Conservation (phyloP, 2,329 filamentous ascomycete species). For the Colletotrichum godetiae region DNA sequence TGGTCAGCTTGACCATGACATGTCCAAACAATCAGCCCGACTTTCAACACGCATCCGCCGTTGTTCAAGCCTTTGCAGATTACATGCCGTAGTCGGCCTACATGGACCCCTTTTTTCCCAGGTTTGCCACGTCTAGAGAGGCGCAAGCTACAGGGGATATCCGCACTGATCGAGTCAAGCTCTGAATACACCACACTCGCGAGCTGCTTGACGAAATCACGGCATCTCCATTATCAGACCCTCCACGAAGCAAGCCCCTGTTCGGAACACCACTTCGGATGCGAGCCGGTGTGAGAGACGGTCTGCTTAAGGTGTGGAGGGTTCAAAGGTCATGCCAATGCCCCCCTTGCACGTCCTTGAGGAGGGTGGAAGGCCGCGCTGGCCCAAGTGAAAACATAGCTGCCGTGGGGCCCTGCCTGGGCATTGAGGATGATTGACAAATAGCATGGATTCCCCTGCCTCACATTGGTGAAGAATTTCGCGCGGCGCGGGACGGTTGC, state of each 20-base stretch:
- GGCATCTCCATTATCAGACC: neutral
- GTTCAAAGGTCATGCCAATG: constrained; percentile 5
- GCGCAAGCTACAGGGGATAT: neutral
- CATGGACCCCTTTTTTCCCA: neutral
- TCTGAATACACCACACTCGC: neutral
- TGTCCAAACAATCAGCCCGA: neutral
- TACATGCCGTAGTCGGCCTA: neutral
- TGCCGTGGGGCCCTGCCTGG: constrained; percentile 1
- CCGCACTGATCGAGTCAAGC: neutral
- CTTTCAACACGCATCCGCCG: neutral
- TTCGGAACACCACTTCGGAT: neutral
- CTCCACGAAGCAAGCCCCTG: neutral
- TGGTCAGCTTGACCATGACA: neutral
- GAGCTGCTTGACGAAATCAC: neutral
- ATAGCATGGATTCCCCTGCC: constrained; percentile 32
- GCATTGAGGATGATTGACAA: constrained; percentile 27
- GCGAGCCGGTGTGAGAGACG: constrained; percentile 8
- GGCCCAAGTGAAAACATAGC: constrained; percentile 3
- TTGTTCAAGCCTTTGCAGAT: neutral
- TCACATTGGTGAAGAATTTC: constrained; percentile 15
- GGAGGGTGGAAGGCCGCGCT: neutral
- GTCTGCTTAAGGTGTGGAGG: constrained; percentile 8
- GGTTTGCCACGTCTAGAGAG: neutral
- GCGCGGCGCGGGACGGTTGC: neutral
- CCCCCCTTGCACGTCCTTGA: constrained; percentile 9